Base-by-base conservation (phyloP, 352 stramenopile genomes). In the Blastocystis sp. region DNA sequence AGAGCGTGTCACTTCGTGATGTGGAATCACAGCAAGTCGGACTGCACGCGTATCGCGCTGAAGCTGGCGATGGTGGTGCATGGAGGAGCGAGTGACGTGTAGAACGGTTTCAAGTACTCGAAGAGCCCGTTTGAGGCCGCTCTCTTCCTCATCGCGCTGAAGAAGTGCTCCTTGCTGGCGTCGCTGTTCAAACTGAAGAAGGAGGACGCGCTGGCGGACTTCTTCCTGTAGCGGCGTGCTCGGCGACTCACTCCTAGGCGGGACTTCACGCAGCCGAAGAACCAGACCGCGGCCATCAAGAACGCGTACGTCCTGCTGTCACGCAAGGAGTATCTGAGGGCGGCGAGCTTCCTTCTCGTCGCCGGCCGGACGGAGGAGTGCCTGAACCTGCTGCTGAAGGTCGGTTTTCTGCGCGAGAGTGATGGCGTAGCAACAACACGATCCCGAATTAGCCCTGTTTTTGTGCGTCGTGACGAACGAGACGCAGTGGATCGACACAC, bases 301-400 rank as follows among this genome's bases (percentile, higher is more conserved):
- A 89, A 89, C 45, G 79, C 60, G 1, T 55, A 77, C 60, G 62
- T 89, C 26, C 55, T 89, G 2, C 61, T 77, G 4, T 80, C 63
- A n/a, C 63, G 67, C n/a, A 45, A 79, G 21, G 63, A 89, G n/a
- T 89, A 78, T 37, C 19, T 78, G 12, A 89, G 79, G 35, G 79
- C 79, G 26, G 79, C 67, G 6, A n/a, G 21, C 37, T 89, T 77
- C 35, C 55, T 89, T 26, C 39, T 89, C 3, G 24, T 77, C 6
- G 79, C 79, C 9, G 65, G 62, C 9, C 33, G 79, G 4, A 24
- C 60, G 39, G 51, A 74, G 26, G 60, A 76, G 41, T 51, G 39
- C 1, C 26, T 80, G 21, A 69, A 77, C 31, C 29, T 89, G 31
- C 16, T 89, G 3, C 31, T 89, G 31, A 89, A 89, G 51, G 62